Evolutionary conservation across 1,284 basidiomycete species (phyloP), one percentile per base, ranked within the genome.

Genomic region (Rhodotorula glutinis): DNA sequence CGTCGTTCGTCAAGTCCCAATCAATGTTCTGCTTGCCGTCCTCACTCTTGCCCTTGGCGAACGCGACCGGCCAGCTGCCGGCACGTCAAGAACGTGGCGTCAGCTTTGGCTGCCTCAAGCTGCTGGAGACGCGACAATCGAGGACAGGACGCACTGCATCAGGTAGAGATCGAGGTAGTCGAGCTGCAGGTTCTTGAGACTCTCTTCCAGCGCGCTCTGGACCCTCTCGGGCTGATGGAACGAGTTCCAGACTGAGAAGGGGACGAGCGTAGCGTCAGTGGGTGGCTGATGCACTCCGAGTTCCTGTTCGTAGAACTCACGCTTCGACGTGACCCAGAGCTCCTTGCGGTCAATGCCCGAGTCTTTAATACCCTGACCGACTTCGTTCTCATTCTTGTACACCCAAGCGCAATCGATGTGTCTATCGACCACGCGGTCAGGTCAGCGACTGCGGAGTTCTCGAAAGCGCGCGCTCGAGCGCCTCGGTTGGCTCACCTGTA

Each of bases 371-470:
- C 91, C 92, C 62, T 88, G 76, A 23, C 90, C 92, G 30, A 91
- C 91, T 79, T 92, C 89, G 76, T 86, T 89, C 80, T 95, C 91
- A 79, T 95, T 95, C 62, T 82, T 75, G 74, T 90, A 90, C 55
- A 83, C 82, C 83, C 86, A 87, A 43, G 88, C 89, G 52, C 83
- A 87, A 33, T 46, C 63, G 29, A 53, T 57, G 46, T 58, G 57
- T 21, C 60, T 54, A 19, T n/a, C 9, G 38, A 46, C 53, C 16
- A 30, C 25, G 30, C 2, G 51, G 17, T 9, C 25, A 49, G 38
- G 1, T 2, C 38, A 3, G 4, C 5, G 11, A 38, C 10, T 17
- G 13, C 13, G 19, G 13, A 25, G 17, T 23, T 10, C 5, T n/a
- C 4, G 38, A 11, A 23, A 9, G 5, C 21, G n/a, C 25, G n/a